These are phyloP conservation scores for Nasturtium officinale DNA, from an alignment of 345 rosid genomes.

Conservation along the genomic window DNA sequence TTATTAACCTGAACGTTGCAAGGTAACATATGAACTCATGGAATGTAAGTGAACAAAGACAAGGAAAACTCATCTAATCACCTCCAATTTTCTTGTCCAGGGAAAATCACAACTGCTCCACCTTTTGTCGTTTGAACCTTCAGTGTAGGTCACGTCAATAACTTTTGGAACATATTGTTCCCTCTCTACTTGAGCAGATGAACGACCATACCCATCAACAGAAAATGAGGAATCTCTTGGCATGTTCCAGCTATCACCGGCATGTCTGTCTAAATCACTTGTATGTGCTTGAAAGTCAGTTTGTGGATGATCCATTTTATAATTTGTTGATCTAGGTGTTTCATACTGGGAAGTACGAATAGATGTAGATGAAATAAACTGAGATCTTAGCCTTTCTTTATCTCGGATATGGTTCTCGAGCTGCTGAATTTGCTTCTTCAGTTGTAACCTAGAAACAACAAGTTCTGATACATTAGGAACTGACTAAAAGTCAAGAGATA, in stretches of 20 bases:
- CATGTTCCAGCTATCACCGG: constrained; percentile 53
- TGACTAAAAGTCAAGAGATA: constrained; percentile 28
- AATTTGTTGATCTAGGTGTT: constrained; percentile 63
- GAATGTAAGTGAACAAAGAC: constrained; percentile 40
- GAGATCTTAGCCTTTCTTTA: constrained; percentile 65
- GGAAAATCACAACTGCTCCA: constrained; percentile 80
- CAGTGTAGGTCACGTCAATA: constrained; percentile 80
- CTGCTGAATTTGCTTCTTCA: constrained; percentile 80
- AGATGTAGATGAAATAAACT: constrained; percentile 62
- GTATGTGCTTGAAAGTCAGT: constrained; percentile 51
- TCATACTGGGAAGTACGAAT: constrained; percentile 52
- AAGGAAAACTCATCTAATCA: constrained; percentile 37
- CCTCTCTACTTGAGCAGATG: constrained; percentile 65
- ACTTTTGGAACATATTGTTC: constrained; percentile 69
- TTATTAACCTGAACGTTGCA: constrained; percentile 63
- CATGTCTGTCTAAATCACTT: constrained; percentile 51
- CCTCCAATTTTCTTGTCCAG: constrained; percentile 90
- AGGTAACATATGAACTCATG: constrained; percentile 38
- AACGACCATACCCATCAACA: constrained; percentile 55
- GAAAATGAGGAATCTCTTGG: constrained; percentile 66
- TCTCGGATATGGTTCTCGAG: constrained; percentile 67
- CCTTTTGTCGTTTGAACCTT: constrained; percentile 83
- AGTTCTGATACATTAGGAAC: constrained; percentile 32
- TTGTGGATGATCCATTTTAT: constrained; percentile 48
- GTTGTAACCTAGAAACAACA: constrained; percentile 56